phyloP scores from a whole-genome alignment of 2,329 filamentous ascomycete genomes.

The Alternaria ventricosa region DNA sequence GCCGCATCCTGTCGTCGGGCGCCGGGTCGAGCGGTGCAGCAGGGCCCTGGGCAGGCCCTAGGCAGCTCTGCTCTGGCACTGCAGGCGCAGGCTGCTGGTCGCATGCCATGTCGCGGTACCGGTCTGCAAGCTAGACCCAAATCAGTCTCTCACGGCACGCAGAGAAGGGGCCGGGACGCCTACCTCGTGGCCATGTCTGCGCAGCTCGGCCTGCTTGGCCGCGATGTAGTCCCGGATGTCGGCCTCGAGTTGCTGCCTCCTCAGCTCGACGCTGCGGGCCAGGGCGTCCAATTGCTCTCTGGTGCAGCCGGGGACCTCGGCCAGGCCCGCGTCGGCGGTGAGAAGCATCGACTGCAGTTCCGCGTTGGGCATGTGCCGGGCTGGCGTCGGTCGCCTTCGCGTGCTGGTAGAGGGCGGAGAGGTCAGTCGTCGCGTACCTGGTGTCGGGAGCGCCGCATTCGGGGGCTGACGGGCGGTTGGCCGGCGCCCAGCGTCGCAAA shows the following conservation, averaged over 20 bases:
- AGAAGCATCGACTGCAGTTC: constrained; percentile 41
- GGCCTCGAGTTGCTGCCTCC: constrained; percentile 45
- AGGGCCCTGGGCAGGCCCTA: constrained; percentile 8
- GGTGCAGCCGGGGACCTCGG: constrained; percentile 42
- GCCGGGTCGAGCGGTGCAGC: constrained; percentile 15
- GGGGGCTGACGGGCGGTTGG: constrained; percentile 31
- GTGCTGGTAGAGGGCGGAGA: constrained; percentile 1
- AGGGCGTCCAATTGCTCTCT: constrained; percentile 41
- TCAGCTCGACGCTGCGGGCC: constrained; percentile 42
- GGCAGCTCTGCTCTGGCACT: constrained; percentile 1
- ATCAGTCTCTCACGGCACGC: constrained; percentile 26
- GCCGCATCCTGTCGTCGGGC: constrained; percentile 37
- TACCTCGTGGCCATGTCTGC: constrained; percentile 43
- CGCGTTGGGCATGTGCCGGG: constrained; percentile 19
- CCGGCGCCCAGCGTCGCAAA: constrained; percentile 3
- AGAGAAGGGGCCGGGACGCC: neutral
- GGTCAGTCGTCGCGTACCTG: constrained; percentile 37
- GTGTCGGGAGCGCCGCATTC: constrained; percentile 39
- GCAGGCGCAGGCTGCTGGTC: constrained; percentile 21
- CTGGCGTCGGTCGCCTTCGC: constrained; percentile 8
- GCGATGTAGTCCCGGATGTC: constrained; percentile 45
- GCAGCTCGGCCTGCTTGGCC: constrained; percentile 43
- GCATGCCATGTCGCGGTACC: constrained; percentile 41
- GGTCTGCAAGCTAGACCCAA: constrained; percentile 42
- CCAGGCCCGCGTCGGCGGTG: constrained; percentile 35